phyloP scores from a whole-genome alignment of 306 rosid genomes.

The Cicer yamashitae region DNA sequence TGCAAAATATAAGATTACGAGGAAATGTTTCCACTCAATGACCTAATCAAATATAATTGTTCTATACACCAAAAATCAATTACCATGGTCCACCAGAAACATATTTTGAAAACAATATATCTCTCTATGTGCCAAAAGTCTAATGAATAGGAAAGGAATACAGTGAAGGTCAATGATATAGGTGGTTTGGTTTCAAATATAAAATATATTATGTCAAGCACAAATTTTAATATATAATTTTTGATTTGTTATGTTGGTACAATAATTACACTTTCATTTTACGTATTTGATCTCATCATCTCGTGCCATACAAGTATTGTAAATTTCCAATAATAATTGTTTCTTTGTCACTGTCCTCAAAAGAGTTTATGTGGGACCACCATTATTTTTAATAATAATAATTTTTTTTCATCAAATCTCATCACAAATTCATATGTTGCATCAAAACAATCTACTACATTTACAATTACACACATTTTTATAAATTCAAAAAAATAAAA shows the following conservation, averaged over 20 bases:
- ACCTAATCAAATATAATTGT: too few relatives aligned
- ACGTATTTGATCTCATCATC: constrained; percentile 28
- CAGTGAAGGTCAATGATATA: too few relatives aligned
- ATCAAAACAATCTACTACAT: not conserved
- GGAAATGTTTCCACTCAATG: too few relatives aligned
- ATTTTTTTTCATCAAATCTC: too few relatives aligned
- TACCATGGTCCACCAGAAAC: too few relatives aligned
- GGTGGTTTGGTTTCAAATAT: too few relatives aligned
- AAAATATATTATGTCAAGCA: too few relatives aligned
- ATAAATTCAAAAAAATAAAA: not conserved
- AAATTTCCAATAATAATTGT: constrained; percentile 5
- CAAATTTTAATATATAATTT: not conserved
- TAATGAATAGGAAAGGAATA: too few relatives aligned
- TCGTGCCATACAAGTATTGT: constrained; percentile 7
- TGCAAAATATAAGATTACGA: not conserved
- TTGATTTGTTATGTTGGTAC: not conserved
- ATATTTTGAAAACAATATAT: too few relatives aligned
- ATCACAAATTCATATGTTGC: not conserved
- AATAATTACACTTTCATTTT: constrained; percentile 35
- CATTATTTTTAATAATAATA: not conserved
- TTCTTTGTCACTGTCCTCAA: constrained; percentile 7
- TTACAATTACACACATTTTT: too few relatives aligned
- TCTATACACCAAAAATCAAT: too few relatives aligned
- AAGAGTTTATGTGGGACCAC: constrained; percentile 18
- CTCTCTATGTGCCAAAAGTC: too few relatives aligned